Base-by-base conservation (phyloP, 345 rosid genomes). In the Chamaenerion angustifolium region DNA sequence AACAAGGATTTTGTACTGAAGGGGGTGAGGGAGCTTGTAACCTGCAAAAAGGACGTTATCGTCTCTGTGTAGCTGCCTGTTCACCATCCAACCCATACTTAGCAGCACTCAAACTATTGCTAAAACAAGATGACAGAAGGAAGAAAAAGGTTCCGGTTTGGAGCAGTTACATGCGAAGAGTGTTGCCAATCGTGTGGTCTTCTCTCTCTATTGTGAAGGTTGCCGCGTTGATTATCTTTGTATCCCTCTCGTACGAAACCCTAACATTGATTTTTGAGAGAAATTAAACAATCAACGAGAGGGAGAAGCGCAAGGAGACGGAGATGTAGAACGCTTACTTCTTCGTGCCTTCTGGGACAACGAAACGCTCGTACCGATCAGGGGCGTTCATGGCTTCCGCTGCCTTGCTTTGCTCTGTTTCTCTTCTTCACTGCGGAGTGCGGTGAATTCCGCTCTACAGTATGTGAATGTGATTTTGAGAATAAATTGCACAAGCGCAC, bases 11-110 rank as follows among this genome's bases (percentile, higher is more conserved):
- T 89, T 89, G 80, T 89, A 85, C 74, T 83, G 80, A 43, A 89
- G 88, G 55, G 95, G 95, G 43, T 86, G 95, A 52, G 98, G 98
- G 3, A 90, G 84, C 75, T 86, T 83, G 80, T 90, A 90, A 15
- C 98, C 98, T 45, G 95, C 88, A 42, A 90, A 86, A 56, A 90
- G 75, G 16, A 90, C 98, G 55, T 79, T 81, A 1, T 81, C 90
- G 49, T 89, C 97, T 16, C 90, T 68, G 71, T 85, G 97, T 56
- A 89, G 66, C 70, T 90, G 95, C 95, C 98, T 89, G 64, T 14
- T 21, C 40, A 45, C 12, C 42, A 44, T 23, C 8, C 37, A 14
- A 14, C 0, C 40, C 18, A 3, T 12, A 13, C 52, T 12, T 31
- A 31, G 37, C 37, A 31, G 5, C 16, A 25, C 25, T 12, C 15